Conservation (phyloP, 2,329 filamentous ascomycete genomes). For the Coleophoma eucalyptorum region DNA sequence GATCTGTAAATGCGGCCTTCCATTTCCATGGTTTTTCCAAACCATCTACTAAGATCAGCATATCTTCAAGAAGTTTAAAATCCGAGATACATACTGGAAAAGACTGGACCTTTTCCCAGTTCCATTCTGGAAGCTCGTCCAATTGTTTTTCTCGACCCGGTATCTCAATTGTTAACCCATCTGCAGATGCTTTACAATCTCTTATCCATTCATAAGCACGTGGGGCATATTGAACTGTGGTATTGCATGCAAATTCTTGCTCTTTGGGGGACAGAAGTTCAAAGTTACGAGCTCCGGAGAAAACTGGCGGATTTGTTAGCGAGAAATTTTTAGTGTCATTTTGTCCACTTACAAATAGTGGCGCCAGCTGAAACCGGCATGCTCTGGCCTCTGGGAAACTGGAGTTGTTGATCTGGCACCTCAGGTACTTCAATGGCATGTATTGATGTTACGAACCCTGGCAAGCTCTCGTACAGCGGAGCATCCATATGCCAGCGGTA, state of each 20-base stretch:
- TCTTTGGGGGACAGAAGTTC: conserved; percentile 19
- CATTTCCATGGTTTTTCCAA: conserved; percentile 11
- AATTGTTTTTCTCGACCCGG: conserved; percentile 10
- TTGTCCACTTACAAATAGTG: conserved; percentile 16
- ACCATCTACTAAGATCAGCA: conserved; percentile 10
- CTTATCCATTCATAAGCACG: conserved; percentile 25
- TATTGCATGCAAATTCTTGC: conserved; percentile 22
- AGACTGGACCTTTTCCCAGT: conserved; percentile 18
- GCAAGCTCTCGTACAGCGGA: conserved; percentile 23
- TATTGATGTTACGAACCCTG: conserved; percentile 22
- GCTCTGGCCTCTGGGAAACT: conserved; percentile 12
- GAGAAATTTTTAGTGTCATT: no score
- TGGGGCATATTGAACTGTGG: conserved; percentile 25
- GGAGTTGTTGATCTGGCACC: conserved; percentile 19
- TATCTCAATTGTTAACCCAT: conserved; percentile 21
- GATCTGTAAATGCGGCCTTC: conserved; percentile 19
- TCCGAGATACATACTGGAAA: conserved; percentile 15
- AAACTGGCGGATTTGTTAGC: conserved; percentile 11
- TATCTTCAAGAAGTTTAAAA: not conserved
- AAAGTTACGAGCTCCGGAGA: conserved; percentile 22
- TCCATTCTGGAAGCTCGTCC: conserved; percentile 14
- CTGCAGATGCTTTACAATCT: conserved; percentile 23
- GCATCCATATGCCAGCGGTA: conserved; percentile 28
- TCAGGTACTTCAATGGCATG: conserved; percentile 18
- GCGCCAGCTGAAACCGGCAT: conserved; percentile 19